Evolutionary conservation across 1,284 basidiomycete genomes (phyloP).

Genomic region (Ceratobasidium theobromae): DNA sequence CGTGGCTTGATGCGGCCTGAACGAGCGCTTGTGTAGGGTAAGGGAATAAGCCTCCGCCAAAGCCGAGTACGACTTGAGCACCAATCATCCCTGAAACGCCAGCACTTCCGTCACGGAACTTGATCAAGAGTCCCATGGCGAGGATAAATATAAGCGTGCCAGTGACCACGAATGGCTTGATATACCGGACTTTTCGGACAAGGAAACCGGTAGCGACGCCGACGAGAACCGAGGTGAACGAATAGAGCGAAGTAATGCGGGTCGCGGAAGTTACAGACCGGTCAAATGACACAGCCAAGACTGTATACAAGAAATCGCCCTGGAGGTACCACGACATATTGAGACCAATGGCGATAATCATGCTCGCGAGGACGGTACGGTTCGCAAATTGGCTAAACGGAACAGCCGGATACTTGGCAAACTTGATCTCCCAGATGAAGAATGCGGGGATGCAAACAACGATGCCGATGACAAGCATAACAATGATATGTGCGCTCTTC

Average conservation of each 20-base stretch:
- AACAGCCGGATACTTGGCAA: slow-evolving; percentile 42
- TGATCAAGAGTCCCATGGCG: slow-evolving; percentile 47
- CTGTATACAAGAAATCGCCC: slow-evolving; percentile 41
- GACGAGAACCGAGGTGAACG: slow-evolving; percentile 45
- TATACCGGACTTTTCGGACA: slow-evolving; percentile 43
- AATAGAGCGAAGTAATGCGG: slow-evolving; percentile 46
- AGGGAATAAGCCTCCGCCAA: slow-evolving; percentile 46
- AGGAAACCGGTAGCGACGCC: slow-evolving; percentile 45
- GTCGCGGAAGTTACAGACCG: slow-evolving; percentile 43
- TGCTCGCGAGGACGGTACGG: slow-evolving; percentile 43
- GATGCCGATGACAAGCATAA: slow-evolving; percentile 45
- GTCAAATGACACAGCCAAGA: slow-evolving; percentile 45
- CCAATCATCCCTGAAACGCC: slow-evolving; percentile 44
- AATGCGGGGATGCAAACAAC: slow-evolving; percentile 44
- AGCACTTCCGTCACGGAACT: slow-evolving; percentile 44
- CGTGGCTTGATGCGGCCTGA: slow-evolving; percentile 46
- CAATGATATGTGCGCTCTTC: slow-evolving; percentile 44
- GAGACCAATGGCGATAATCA: slow-evolving; percentile 45
- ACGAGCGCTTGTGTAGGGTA: slow-evolving; percentile 47
- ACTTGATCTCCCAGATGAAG: slow-evolving; percentile 45
- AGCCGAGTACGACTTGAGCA: slow-evolving; percentile 47
- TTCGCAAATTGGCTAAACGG: slow-evolving; percentile 43
- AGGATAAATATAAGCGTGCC: slow-evolving; percentile 44
- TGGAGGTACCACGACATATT: slow-evolving; percentile 45
- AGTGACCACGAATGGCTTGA: slow-evolving; percentile 46